Conservation (phyloP, 441 rosid genomes). For the Croton setiger region DNA sequence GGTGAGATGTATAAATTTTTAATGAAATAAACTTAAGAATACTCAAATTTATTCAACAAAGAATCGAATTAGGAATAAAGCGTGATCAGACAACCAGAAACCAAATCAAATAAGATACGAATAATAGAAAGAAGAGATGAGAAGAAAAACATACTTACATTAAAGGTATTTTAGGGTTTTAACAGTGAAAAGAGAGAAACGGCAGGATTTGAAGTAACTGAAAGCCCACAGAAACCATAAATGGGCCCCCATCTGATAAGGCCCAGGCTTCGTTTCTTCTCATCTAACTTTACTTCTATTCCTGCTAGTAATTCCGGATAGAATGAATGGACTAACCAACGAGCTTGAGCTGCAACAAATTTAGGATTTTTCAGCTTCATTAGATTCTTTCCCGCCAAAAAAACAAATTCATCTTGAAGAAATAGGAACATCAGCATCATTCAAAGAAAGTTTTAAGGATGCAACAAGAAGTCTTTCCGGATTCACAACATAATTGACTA, state of each 20-base stretch:
- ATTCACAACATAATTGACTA: neutral
- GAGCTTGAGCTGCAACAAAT: neutral
- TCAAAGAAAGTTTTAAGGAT: conserved; percentile 8
- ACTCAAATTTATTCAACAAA: no score
- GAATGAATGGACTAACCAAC: no score
- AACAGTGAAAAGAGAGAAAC: neutral
- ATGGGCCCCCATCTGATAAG: neutral
- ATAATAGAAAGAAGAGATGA: neutral
- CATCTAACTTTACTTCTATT: no score
- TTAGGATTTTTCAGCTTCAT: neutral
- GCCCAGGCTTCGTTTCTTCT: neutral
- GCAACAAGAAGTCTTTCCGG: no score
- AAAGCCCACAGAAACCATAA: neutral
- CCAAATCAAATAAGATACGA: neutral
- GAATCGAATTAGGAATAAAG: no score
- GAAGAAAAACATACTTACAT: neutral
- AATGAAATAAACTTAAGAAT: no score
- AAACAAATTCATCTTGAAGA: no score
- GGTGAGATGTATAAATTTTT: no score
- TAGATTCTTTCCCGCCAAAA: neutral
- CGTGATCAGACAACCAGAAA: neutral
- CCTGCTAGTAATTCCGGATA: no score
- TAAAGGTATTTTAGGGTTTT: neutral
- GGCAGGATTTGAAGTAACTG: neutral
- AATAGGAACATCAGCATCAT: neutral